Percentiles rank a stretch among this genome's conserved stretches.
Evolutionary conservation across 2,329 filamentous ascomycete genomes (phyloP).

Genomic region (Macrophomina tecta): DNA sequence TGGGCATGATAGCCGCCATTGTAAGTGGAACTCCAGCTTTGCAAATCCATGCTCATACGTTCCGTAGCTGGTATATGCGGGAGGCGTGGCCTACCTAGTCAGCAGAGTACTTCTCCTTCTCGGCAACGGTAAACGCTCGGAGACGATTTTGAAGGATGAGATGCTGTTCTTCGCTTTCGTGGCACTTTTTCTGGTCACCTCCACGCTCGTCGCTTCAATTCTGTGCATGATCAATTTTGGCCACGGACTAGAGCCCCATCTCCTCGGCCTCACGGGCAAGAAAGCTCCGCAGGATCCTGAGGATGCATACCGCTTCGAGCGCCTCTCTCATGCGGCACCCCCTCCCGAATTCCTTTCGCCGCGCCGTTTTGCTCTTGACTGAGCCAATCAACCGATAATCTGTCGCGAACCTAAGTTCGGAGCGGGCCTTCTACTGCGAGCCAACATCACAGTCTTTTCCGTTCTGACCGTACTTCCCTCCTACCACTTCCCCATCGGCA

Average conservation of each 20-base stretch:
- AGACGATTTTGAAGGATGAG: conserved; percentile 34
- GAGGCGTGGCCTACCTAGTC: conserved; percentile 34
- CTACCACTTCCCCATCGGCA: background rate
- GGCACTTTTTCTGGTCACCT: conserved; percentile 27
- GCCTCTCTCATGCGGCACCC: conserved; percentile 8
- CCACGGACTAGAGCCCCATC: conserved; percentile 35
- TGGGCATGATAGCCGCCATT: conserved; percentile 31
- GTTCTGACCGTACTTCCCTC: background rate
- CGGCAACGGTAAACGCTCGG: conserved; percentile 27
- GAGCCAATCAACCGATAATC: background rate
- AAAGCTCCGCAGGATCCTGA: conserved; percentile 4
- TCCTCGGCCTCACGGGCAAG: conserved; percentile 25
- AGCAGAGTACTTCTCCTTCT: conserved; percentile 34
- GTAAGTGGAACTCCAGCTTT: conserved; percentile 28
- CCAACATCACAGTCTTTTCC: background rate
- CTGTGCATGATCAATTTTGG: conserved; percentile 35
- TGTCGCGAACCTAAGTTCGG: background rate
- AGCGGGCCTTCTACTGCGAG: background rate
- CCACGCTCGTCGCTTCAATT: conserved; percentile 22
- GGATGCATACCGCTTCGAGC: conserved; percentile 15
- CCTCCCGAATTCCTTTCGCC: background rate
- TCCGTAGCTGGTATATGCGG: conserved; percentile 30
- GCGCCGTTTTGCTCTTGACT: conserved; percentile 15
- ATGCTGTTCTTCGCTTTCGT: conserved; percentile 35
- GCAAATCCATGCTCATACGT: background rate